These are phyloP conservation scores for Xanthoconium purpureum DNA, from an alignment of 768 basidiomycete species.

Conservation along the genomic window DNA sequence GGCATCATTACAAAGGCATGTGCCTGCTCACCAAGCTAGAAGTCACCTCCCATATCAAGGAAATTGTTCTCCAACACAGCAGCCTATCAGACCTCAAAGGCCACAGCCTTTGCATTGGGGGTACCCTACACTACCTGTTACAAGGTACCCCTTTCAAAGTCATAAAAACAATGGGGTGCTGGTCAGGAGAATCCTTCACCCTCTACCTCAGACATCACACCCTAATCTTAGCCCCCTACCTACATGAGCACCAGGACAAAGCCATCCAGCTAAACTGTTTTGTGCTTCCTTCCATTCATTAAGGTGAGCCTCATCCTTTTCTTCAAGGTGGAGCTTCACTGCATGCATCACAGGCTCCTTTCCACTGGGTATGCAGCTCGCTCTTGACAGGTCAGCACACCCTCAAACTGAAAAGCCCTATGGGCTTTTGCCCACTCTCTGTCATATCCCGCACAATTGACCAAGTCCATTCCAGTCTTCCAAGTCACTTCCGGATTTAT, in stretches of 20 bases:
- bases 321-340: neutral
- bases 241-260: neutral
- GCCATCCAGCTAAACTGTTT: neutral
- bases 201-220: neutral
- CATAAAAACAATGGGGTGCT: neutral
- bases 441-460: too few relatives aligned
- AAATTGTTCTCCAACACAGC: neutral
- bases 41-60: neutral
- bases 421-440: too few relatives aligned
- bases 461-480: too few relatives aligned
- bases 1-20: neutral
- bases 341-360: neutral
- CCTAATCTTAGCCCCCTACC: neutral
- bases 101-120: neutral
- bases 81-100: neutral
- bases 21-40: neutral
- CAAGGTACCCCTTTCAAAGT: neutral
- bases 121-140: neutral
- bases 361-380: too few relatives aligned
- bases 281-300: neutral
- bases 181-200: neutral
- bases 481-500: too few relatives aligned
- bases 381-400: too few relatives aligned
- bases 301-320: neutral
- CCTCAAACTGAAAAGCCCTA: too few relatives aligned